These are phyloP conservation scores for Colletotrichum phormii DNA, from an alignment of 2,329 filamentous ascomycete species.

Conservation along the genomic window DNA sequence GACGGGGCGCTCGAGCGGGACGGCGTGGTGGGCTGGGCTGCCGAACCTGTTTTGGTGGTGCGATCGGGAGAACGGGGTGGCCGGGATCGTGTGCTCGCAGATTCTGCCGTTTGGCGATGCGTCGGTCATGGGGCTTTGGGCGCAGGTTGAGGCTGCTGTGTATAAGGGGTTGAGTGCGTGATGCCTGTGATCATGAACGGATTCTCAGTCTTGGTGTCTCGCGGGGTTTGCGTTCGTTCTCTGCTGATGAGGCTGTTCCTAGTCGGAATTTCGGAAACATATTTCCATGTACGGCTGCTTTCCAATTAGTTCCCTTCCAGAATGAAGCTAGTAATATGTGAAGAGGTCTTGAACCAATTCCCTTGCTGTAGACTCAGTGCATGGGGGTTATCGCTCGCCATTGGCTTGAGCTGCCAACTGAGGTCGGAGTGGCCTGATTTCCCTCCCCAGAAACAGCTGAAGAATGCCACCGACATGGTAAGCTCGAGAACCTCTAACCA, in stretches of 20 bases:
- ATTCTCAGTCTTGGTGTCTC: too few species aligned
- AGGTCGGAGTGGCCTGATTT: not conserved
- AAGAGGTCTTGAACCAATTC: not conserved
- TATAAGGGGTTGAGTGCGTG: conserved; percentile 42
- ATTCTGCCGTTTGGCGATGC: conserved; percentile 62
- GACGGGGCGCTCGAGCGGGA: conserved; percentile 64
- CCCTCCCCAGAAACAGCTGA: not conserved
- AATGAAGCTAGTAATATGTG: not conserved
- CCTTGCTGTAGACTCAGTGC: not conserved
- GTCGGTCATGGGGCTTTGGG: conserved; percentile 55
- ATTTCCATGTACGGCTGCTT: not conserved
- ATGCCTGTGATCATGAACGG: not conserved
- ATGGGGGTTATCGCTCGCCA: not conserved
- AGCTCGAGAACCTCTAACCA: not conserved
- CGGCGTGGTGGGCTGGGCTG: conserved; percentile 69
- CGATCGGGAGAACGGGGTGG: conserved; percentile 69
- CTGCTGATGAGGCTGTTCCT: not conserved
- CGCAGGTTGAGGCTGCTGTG: conserved; percentile 50
- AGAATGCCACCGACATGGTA: not conserved
- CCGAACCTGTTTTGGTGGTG: conserved; percentile 73
- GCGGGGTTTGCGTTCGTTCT: too few species aligned
- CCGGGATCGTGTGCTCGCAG: conserved; percentile 62
- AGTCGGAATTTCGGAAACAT: not conserved
- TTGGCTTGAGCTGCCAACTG: not conserved
- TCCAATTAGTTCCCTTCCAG: not conserved